phyloP scores from a whole-genome alignment of 441 rosid species.

The Erodium moschatum region DNA sequence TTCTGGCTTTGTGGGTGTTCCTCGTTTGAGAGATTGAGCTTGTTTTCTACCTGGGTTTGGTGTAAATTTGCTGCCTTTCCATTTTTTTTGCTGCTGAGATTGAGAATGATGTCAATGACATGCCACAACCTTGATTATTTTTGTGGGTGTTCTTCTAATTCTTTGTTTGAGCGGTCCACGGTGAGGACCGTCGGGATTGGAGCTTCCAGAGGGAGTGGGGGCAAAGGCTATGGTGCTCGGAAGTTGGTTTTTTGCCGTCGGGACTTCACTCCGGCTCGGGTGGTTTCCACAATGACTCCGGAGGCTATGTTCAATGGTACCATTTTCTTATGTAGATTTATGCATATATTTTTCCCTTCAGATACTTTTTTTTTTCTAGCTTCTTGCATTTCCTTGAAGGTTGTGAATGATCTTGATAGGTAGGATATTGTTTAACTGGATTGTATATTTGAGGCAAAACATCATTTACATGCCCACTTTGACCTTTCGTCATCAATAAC shows the following conservation, averaged over 20 bases:
- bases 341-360: neutral
- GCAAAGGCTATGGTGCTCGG: neutral
- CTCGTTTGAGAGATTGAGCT: constrained; percentile 2
- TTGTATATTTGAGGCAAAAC: neutral
- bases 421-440: neutral
- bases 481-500: too few relatives aligned
- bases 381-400: neutral
- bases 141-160: constrained; percentile 50
- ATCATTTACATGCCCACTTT: too few relatives aligned
- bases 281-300: neutral
- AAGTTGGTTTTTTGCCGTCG: neutral
- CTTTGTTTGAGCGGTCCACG: constrained; percentile 20
- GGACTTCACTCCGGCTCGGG: neutral
- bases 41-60: constrained; percentile 20
- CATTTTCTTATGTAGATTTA: neutral
- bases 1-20: neutral
- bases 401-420: neutral
- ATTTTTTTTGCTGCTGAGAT: constrained; percentile 11
- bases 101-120: constrained; percentile 54
- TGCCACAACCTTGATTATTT: constrained; percentile 51
- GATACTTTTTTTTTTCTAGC: neutral
- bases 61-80: constrained; percentile 6
- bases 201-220: neutral
- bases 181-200: constrained; percentile 26
- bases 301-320: neutral